Evolutionary conservation across 768 basidiomycete species (phyloP).

Genomic region (Sutorius australiensis): DNA sequence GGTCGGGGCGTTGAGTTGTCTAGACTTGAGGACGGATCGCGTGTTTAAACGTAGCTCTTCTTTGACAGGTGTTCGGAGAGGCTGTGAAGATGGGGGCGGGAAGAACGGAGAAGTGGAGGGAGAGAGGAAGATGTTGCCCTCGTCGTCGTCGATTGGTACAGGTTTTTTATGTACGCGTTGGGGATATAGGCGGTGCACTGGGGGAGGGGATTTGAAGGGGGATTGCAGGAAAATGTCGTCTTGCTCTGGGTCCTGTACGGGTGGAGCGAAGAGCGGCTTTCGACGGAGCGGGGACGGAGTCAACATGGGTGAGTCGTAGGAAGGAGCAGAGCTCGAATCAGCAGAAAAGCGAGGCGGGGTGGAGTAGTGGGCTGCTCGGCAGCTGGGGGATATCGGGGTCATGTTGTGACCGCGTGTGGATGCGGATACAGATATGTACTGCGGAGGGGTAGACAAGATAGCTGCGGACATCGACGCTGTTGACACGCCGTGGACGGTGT

Average conservation of each 20-base stretch:
- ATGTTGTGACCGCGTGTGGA: conserved; percentile 31
- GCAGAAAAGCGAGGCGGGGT: conserved; percentile 32
- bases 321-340: conserved; percentile 22
- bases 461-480: conserved; percentile 21
- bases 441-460: conserved; percentile 32
- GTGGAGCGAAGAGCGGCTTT: conserved; percentile 38
- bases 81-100: conserved; percentile 42
- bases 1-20: conserved; percentile 26
- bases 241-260: conserved; percentile 28
- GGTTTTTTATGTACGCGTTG: conserved; percentile 37
- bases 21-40: conserved; percentile 41
- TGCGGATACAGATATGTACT: conserved; percentile 35
- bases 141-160: conserved; percentile 46
- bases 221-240: conserved; percentile 56
- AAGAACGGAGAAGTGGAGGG: conserved; percentile 45
- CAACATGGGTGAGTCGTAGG: conserved; percentile 56
- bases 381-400: conserved; percentile 32
- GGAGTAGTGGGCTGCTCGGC: conserved; percentile 30
- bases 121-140: conserved; percentile 55
- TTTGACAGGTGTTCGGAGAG: conserved; percentile 62
- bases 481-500: conserved; percentile 5
- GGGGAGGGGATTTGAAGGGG: conserved; percentile 46
- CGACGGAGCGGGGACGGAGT: conserved; percentile 61
- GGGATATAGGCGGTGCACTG: conserved; percentile 40
- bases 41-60: conserved; percentile 38